Percentiles rank a stretch among this genome's conserved stretches.
Evolutionary conservation across 257 asterid genomes (phyloP).

Genomic region (Nicotiana paniculata): DNA sequence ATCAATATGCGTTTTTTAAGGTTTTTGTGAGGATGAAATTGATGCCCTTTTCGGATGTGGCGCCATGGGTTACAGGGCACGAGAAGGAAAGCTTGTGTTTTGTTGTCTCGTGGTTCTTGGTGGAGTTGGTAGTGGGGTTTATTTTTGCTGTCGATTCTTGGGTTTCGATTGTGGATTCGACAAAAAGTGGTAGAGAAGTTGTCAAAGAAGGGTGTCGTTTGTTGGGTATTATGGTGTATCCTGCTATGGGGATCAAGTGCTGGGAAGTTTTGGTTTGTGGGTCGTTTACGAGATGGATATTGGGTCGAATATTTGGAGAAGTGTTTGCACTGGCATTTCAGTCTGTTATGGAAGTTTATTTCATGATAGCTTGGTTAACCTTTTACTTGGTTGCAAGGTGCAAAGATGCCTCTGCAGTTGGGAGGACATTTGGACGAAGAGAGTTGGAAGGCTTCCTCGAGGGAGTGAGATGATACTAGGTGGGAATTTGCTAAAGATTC

Average conservation of each 20-base stretch:
- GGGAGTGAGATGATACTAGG: conserved; percentile 40
- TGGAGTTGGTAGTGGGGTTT: conserved; percentile 61
- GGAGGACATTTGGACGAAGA: conserved; percentile 62
- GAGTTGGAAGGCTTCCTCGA: conserved; percentile 74
- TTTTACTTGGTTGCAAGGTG: conserved; percentile 78
- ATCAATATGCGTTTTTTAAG: conserved; percentile 61
- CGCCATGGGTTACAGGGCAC: conserved; percentile 73
- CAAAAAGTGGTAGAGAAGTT: conserved; percentile 88
- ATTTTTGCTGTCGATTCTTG: conserved; percentile 72
- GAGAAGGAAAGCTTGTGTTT: conserved; percentile 79
- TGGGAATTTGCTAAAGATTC: conserved; percentile 9
- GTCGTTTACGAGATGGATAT: conserved; percentile 55
- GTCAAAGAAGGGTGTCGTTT: conserved; percentile 72
- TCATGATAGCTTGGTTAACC: conserved; percentile 72
- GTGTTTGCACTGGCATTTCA: conserved; percentile 47
- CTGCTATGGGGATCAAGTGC: conserved; percentile 71
- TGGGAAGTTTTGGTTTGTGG: conserved; percentile 76
- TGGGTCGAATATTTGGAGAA: conserved; percentile 53
- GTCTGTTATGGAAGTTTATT: conserved; percentile 78
- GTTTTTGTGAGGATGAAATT: conserved; percentile 68
- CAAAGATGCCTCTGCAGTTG: conserved; percentile 50
- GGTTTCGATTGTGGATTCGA: conserved; percentile 73
- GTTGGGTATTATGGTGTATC: conserved; percentile 45
- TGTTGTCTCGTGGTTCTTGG: conserved; percentile 52
- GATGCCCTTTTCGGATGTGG: conserved; percentile 60